Conservation (phyloP, 2,329 filamentous ascomycete genomes). For the Beauveria bassiana region DNA sequence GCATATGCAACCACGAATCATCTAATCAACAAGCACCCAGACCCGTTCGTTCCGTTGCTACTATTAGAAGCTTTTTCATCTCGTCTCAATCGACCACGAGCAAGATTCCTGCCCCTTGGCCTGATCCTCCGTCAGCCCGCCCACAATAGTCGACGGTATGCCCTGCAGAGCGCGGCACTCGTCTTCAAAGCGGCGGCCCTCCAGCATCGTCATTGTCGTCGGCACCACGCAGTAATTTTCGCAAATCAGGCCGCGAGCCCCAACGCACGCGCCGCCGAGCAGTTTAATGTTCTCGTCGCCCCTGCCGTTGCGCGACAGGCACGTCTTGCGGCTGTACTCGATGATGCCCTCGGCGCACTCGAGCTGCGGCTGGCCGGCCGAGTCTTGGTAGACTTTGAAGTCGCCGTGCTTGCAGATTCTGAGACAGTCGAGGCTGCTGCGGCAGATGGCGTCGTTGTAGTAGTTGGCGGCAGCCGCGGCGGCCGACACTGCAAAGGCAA, state of each 20-base stretch:
- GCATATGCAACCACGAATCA: background rate
- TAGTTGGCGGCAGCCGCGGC: background rate
- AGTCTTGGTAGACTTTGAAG: background rate
- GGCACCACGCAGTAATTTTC: conserved; percentile 1
- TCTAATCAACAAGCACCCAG: background rate
- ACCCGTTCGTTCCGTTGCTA: too few species aligned
- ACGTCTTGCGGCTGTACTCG: conserved; percentile 9
- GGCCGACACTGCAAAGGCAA: background rate
- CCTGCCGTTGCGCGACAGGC: background rate
- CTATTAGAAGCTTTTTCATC: background rate
- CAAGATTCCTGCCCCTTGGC: conserved; percentile 1
- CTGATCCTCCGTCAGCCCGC: conserved; percentile 6
- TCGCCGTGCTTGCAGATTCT: conserved; percentile 2
- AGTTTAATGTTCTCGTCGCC: background rate
- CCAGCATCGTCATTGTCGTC: background rate
- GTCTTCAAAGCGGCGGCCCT: background rate
- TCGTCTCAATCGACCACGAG: background rate
- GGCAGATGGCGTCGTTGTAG: conserved; percentile 3
- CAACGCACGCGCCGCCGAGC: background rate
- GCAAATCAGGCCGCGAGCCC: background rate
- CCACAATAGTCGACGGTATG: conserved; percentile 1
- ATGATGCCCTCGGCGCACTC: conserved; percentile 3
- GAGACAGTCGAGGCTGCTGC: conserved; percentile 5
- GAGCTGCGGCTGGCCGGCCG: background rate
- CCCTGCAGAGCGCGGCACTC: background rate